phyloP scores from a whole-genome alignment of 345 rosid species.

The Hibiscus mutabilis region DNA sequence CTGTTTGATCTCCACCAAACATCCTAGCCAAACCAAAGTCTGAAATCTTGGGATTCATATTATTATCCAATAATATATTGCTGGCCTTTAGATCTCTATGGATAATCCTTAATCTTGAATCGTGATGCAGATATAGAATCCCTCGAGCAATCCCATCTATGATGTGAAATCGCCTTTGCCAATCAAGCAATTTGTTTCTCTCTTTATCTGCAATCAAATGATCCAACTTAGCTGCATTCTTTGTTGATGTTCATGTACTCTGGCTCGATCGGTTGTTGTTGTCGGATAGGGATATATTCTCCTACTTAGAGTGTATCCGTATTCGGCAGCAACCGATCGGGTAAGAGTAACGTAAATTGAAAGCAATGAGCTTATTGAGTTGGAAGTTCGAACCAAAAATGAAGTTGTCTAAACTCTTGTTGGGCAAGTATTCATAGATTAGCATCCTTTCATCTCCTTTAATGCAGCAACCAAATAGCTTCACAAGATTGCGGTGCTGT shows the following conservation, averaged over 20 bases:
- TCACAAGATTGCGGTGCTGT: constrained; percentile 14
- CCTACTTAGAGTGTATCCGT: too few species aligned
- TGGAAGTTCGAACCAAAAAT: constrained; percentile 21
- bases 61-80: constrained; percentile 24
- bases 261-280: too few species aligned
- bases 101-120: constrained; percentile 37
- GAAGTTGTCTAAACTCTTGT: constrained; percentile 35
- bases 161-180: constrained; percentile 24
- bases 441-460: constrained; percentile 4
- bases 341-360: too few species aligned
- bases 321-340: too few species aligned
- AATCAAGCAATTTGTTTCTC: constrained; percentile 18
- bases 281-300: too few species aligned
- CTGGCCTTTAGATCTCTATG: constrained; percentile 42
- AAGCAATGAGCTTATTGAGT: not conserved
- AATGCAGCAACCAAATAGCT: constrained; percentile 11
- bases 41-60: constrained; percentile 28
- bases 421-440: constrained; percentile 37
- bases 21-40: constrained; percentile 38
- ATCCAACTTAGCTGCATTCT: not conserved
- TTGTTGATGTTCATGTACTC: not conserved
- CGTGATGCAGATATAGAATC: constrained; percentile 45
- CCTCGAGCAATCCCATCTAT: constrained; percentile 42
- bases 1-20: constrained; percentile 17
- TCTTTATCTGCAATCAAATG: constrained; percentile 22